These are phyloP conservation scores for Holtermannia corniformis DNA, from an alignment of 768 basidiomycete genomes.

Conservation along the genomic window DNA sequence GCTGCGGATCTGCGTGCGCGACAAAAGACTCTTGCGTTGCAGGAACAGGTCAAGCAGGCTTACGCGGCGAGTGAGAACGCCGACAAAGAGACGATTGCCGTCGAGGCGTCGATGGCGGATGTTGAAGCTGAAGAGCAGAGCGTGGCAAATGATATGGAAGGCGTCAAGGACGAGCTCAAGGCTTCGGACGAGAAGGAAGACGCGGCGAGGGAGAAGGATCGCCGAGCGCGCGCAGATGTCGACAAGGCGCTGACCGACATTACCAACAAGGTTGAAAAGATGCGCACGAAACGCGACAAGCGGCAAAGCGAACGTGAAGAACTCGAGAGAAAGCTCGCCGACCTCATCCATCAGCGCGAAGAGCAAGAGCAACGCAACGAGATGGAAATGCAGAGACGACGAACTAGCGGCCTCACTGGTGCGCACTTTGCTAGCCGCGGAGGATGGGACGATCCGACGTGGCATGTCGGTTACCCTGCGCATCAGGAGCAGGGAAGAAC, in stretches of 20 bases:
- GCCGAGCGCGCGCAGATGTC: slow-evolving; percentile 23
- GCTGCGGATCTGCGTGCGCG: slow-evolving; percentile 67
- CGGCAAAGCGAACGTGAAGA: slow-evolving; percentile 30
- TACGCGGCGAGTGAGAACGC: slow-evolving; percentile 50
- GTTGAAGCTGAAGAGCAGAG: slow-evolving; percentile 37
- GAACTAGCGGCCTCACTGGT: slow-evolving; percentile 4
- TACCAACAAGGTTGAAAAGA: slow-evolving; percentile 30
- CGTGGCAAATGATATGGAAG: slow-evolving; percentile 20
- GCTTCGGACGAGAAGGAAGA: slow-evolving; percentile 24
- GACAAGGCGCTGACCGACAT: slow-evolving; percentile 31
- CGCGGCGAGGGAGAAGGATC: slow-evolving; percentile 25
- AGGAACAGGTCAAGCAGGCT: slow-evolving; percentile 77
- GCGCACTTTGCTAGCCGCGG: slow-evolving; percentile 6
- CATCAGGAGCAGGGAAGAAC: slow-evolving; percentile 5
- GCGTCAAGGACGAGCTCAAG: slow-evolving; percentile 16
- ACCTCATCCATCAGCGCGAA: slow-evolving; percentile 25
- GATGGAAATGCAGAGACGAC: slow-evolving; percentile 7
- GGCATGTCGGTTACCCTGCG: slow-evolving; percentile 1
- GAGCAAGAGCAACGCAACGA: slow-evolving; percentile 32
- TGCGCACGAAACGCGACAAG: slow-evolving; percentile 27
- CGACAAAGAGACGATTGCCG: slow-evolving; percentile 43
- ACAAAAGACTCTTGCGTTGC: slow-evolving; percentile 77
- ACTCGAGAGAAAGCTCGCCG: slow-evolving; percentile 28
- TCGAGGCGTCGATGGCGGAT: slow-evolving; percentile 47
- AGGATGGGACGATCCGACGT: slow-evolving; percentile 2